Percentiles rank a stretch among this genome's conserved stretches.
These are phyloP conservation scores for Aspergillus pseudotamarii DNA, from an alignment of 2,329 filamentous ascomycete species.

Conservation along the genomic window DNA sequence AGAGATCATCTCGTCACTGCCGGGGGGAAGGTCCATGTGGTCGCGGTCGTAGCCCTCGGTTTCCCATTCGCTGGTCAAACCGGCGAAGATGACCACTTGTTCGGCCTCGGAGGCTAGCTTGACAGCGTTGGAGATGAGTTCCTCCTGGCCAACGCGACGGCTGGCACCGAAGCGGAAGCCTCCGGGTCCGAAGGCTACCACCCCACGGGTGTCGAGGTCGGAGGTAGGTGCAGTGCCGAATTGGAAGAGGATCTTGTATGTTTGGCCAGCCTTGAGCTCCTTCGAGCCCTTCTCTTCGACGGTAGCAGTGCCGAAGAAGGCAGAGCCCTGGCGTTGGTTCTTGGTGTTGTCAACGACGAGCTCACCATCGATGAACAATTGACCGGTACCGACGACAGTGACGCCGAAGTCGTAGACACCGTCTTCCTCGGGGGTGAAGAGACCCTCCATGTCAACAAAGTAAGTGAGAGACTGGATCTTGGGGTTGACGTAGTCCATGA, in stretches of 20 bases:
- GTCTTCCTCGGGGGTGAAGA: constrained; percentile 62
- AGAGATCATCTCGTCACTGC: constrained; percentile 61
- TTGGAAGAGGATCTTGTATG: constrained; percentile 62
- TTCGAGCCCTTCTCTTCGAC: constrained; percentile 64
- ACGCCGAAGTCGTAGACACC: constrained; percentile 67
- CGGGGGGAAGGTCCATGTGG: constrained; percentile 60
- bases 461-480: constrained; percentile 56
- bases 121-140: constrained; percentile 68
- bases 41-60: constrained; percentile 68
- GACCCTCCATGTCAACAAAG: constrained; percentile 65
- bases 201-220: constrained; percentile 53
- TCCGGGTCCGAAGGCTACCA: constrained; percentile 59
- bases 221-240: constrained; percentile 63
- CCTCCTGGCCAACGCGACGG: constrained; percentile 59
- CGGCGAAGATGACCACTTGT: constrained; percentile 76
- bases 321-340: constrained; percentile 63
- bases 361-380: constrained; percentile 64
- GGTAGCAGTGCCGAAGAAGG: constrained; percentile 68
- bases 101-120: constrained; percentile 69
- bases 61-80: constrained; percentile 81
- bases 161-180: constrained; percentile 65
- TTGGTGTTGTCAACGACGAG: constrained; percentile 68
- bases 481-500: constrained; percentile 59
- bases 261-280: constrained; percentile 60
- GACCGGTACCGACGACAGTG: constrained; percentile 67